These are phyloP conservation scores for Penstemon davidsonii DNA, from an alignment of 257 asterid species.

Conservation along the genomic window DNA sequence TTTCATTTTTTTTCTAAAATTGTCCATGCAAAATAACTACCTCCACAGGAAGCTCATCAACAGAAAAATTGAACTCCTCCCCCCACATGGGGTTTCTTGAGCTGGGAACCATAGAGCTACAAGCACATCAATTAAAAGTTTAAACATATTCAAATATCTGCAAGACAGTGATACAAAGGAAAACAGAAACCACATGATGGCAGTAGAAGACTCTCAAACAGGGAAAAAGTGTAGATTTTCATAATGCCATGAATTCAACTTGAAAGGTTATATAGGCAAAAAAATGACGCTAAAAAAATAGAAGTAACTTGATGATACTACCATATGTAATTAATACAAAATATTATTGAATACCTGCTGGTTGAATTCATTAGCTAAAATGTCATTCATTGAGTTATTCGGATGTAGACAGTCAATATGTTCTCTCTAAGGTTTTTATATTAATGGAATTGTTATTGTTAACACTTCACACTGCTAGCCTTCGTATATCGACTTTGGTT, in stretches of 20 bases:
- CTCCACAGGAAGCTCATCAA: constrained; percentile 90
- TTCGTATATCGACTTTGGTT: no score
- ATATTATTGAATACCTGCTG: neutral
- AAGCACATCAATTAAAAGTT: constrained; percentile 31
- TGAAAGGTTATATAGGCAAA: neutral
- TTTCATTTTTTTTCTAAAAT: neutral
- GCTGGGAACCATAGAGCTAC: constrained; percentile 97
- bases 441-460: no score
- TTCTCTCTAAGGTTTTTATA: neutral
- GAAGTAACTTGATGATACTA: neutral
- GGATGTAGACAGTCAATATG: neutral
- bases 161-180: constrained; percentile 16
- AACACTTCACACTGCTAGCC: neutral
- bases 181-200: constrained; percentile 16
- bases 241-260: constrained; percentile 3
- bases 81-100: constrained; percentile 99
- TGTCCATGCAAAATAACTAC: constrained; percentile 40
- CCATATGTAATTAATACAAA: no score
- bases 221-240: constrained; percentile 1
- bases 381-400: neutral
- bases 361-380: neutral
- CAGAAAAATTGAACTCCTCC: constrained; percentile 94
- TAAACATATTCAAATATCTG: constrained; percentile 20
- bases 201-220: constrained; percentile 15
- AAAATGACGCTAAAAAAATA: neutral